Evolutionary conservation across 305 asterid genomes (phyloP), one percentile per base, ranked within the genome.

Genomic region (Fraxinus latifolia): DNA sequence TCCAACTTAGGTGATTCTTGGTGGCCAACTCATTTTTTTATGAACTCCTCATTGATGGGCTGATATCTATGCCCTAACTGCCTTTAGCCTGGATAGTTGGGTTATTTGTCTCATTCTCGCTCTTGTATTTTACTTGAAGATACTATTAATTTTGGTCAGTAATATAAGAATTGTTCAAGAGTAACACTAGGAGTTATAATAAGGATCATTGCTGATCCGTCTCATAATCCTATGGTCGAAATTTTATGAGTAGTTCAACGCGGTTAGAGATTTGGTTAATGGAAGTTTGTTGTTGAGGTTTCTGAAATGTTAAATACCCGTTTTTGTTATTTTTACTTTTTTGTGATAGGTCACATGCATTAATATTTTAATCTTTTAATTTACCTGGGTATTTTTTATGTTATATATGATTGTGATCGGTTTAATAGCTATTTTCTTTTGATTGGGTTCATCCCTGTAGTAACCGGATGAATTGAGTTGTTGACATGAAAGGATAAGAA

Each of bases 1-100:
- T 96, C 88, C 97, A 89, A 75, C 91, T 94, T 82, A 93, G 98
- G 99, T 96, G 91, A 89, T 88, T 82, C 55, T 83, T 87, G 77
- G 70, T 79, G 17, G 80, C 39, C 82, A 73, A 36, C 80, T 79
- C 72, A 77, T 77, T 53, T 29, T 77, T 81, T 72, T 82, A 25
- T 14, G 77, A 65, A 21, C 58, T 78, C 39, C 80, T 78, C 62
- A 71, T 84, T 81, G 39, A 77, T 67, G 81, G 77, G 77, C 65
- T 77, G 73, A 42, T 79, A 65, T 77, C 29, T 72, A 82, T 55
- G 79, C 72, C 77, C 76, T 27, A 68, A 67, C 73, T 71, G 53
- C 32, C 74, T 70, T 55, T 60, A 73, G 78, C 47, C 74, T 44
- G 62, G 55, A 75, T 71, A 33, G 81, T 79, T 76, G 33, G 85